phyloP scores from a whole-genome alignment of 768 basidiomycete genomes.

The Mrakia gelida region DNA sequence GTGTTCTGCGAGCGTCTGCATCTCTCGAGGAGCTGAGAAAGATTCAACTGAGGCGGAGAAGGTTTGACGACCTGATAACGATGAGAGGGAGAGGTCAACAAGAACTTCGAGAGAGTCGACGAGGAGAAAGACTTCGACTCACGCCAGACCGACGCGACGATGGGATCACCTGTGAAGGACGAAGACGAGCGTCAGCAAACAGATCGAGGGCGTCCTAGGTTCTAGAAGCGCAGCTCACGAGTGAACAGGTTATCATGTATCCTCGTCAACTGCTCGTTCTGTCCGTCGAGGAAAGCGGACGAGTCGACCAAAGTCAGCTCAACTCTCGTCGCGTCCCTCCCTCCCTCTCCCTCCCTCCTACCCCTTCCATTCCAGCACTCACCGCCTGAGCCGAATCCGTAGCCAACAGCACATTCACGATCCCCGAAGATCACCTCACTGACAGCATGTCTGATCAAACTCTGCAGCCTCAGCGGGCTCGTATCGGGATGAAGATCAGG shows the following conservation, averaged over 20 bases:
- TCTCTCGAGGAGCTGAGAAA: constrained; percentile 66
- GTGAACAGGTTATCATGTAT: constrained; percentile 81
- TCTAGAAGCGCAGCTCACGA: too few species aligned
- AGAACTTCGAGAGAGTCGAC: neutral
- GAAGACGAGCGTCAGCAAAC: too few species aligned
- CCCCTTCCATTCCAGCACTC: neutral
- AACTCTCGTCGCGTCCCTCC: neutral
- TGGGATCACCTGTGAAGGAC: constrained; percentile 65
- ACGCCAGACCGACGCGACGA: constrained; percentile 81
- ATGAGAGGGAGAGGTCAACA: neutral
- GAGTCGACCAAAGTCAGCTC: neutral
- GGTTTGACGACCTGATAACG: constrained; percentile 59
- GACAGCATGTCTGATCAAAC: constrained; percentile 72
- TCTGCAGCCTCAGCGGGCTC: constrained; percentile 68
- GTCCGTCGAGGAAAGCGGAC: neutral
- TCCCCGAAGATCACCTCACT: constrained; percentile 64
- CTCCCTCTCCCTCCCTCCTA: neutral
- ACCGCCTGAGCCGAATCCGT: constrained; percentile 74
- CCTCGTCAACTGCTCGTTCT: constrained; percentile 71
- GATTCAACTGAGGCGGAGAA: constrained; percentile 79
- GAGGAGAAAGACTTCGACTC: neutral
- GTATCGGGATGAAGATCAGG: constrained; percentile 37
- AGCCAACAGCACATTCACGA: constrained; percentile 79
- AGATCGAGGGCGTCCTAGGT: too few species aligned
- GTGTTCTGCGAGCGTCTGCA: constrained; percentile 60